These are phyloP conservation scores for Xerocomellus amylosporus DNA, from an alignment of 768 basidiomycete species.

Conservation along the genomic window DNA sequence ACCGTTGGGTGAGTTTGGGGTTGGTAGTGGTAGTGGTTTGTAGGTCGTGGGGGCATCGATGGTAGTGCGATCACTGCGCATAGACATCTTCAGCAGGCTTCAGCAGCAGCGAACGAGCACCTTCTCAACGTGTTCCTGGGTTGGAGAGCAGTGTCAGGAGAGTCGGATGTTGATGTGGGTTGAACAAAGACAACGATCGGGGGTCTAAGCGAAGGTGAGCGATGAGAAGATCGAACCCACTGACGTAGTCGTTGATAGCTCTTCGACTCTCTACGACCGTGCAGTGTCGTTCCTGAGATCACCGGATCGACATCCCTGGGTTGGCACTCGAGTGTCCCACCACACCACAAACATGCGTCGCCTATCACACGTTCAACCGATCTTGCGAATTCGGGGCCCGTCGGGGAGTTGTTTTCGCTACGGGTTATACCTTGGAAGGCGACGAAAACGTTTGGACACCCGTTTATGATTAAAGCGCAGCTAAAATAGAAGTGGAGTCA, in stretches of 20 bases:
- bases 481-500: neutral
- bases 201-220: neutral
- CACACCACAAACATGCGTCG: no score
- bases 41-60: neutral
- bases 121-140: neutral
- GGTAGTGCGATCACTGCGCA: neutral
- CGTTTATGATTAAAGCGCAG: neutral
- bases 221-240: neutral
- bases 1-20: neutral
- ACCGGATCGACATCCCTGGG: neutral
- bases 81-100: neutral
- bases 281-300: neutral
- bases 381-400: neutral
- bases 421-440: neutral
- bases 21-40: no score
- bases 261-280: no score
- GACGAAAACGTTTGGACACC: neutral
- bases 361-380: neutral
- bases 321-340: no score
- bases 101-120: neutral
- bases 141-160: neutral
- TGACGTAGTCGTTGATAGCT: neutral
- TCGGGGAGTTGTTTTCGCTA: neutral
- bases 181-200: neutral
- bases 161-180: neutral